phyloP scores from a whole-genome alignment of 805 yeast species.

The Metschnikowia santaceciliae region DNA sequence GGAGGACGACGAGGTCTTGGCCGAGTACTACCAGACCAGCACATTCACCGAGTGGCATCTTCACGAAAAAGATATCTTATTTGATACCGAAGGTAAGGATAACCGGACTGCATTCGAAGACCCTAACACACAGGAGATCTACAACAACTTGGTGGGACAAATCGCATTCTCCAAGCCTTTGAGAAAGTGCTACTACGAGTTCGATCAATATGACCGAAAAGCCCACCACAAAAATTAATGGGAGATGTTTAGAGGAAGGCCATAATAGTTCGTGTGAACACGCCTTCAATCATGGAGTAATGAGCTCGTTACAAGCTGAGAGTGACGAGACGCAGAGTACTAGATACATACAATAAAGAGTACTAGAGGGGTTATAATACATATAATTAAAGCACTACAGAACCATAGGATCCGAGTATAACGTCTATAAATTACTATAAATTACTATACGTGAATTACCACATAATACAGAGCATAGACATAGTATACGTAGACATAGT shows the following conservation, averaged over 20 bases:
- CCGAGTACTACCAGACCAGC: constrained; percentile 21
- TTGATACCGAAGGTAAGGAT: constrained; percentile 13
- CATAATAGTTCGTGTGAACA: not conserved
- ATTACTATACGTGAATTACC: too few relatives aligned
- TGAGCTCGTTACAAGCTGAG: too few relatives aligned
- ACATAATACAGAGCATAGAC: too few relatives aligned
- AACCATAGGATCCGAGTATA: too few relatives aligned
- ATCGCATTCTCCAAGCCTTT: constrained; percentile 8
- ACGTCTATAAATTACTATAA: too few relatives aligned
- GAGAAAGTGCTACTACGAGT: constrained; percentile 11
- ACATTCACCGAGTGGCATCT: constrained; percentile 18
- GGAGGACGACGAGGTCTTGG: constrained; percentile 18
- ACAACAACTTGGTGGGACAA: constrained; percentile 6
- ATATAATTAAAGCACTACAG: too few relatives aligned
- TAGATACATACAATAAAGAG: too few relatives aligned
- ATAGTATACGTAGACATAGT: too few relatives aligned
- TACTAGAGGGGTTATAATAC: too few relatives aligned
- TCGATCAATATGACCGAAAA: constrained; percentile 8
- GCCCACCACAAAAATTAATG: constrained; percentile 1
- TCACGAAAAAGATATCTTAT: constrained; percentile 18
- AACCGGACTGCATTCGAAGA: not conserved
- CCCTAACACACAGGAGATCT: not conserved
- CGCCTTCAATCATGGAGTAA: too few relatives aligned
- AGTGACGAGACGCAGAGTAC: too few relatives aligned
- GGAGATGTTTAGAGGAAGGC: not conserved